Evolutionary conservation across 2,329 filamentous ascomycete genomes (phyloP).

Genomic region (Microdochium bolleyi): DNA sequence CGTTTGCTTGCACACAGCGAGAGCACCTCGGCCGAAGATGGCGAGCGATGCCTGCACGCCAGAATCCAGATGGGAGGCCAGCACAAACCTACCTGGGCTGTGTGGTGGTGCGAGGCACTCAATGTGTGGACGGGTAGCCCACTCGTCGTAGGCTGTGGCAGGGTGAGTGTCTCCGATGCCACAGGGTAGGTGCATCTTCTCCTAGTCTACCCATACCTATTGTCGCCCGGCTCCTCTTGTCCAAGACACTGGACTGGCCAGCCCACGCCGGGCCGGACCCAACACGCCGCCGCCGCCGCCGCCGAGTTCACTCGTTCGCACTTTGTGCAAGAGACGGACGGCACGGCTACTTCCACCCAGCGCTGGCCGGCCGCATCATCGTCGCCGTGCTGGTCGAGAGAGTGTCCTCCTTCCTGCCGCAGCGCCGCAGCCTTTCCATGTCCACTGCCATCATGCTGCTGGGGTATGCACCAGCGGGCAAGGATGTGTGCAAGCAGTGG

Average conservation of each 20-base stretch:
- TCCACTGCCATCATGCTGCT: not conserved
- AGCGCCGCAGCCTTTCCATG: not conserved
- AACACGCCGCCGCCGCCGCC: not conserved
- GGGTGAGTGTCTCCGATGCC: not conserved
- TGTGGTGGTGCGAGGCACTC: not conserved
- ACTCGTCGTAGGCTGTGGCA: not conserved
- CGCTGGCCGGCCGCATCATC: no score
- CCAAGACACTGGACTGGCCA: not conserved
- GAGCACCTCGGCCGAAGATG: not conserved
- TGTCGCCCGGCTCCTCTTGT: not conserved
- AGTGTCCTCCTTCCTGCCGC: no score
- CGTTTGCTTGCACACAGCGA: not conserved
- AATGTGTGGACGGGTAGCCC: not conserved
- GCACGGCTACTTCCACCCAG: no score
- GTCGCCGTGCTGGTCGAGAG: not conserved
- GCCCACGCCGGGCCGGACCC: not conserved
- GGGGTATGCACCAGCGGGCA: not conserved
- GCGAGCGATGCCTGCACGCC: no score
- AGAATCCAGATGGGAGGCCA: no score
- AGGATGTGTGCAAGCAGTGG: not conserved
- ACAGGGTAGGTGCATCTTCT: not conserved
- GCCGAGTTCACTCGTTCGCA: not conserved
- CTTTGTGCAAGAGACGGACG: not conserved
- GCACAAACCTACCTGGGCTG: no score
- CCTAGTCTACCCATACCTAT: not conserved